Percentiles rank a stretch among this genome's conserved stretches.
Evolutionary conservation across 2,329 filamentous ascomycete species (phyloP).

Genomic region (Dactylellina cionopaga): DNA sequence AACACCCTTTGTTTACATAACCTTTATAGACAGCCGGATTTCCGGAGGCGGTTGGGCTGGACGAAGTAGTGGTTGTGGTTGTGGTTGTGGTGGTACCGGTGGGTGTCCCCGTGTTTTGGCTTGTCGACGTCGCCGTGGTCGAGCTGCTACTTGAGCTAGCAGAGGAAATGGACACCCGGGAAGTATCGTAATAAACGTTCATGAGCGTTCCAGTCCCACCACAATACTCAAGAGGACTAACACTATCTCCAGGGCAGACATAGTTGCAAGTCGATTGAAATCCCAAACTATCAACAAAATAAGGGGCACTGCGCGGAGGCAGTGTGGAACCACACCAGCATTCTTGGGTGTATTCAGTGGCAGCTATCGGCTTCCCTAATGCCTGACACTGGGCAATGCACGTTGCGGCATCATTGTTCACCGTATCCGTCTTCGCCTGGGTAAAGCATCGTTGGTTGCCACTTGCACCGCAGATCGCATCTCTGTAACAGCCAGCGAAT

Average conservation of each 20-base stretch:
- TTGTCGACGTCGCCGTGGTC: slow-evolving; percentile 2
- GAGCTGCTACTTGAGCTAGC: slow-evolving; percentile 58
- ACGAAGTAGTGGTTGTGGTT: slow-evolving; percentile 28
- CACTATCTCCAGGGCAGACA: slow-evolving; percentile 58
- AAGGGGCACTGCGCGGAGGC: slow-evolving; percentile 57
- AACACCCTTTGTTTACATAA: slow-evolving; percentile 10
- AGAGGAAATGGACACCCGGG: slow-evolving; percentile 58
- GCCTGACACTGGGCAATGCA: slow-evolving; percentile 64
- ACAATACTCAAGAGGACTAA: slow-evolving; percentile 65
- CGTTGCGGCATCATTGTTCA: slow-evolving; percentile 62
- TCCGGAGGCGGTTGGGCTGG: neutral
- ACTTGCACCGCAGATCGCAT: slow-evolving; percentile 66
- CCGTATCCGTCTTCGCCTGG: slow-evolving; percentile 62
- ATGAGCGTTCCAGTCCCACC: slow-evolving; percentile 64
- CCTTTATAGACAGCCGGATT: slow-evolving; percentile 10
- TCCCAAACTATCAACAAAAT: slow-evolving; percentile 43
- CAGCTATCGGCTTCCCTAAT: slow-evolving; percentile 62
- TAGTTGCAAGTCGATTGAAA: slow-evolving; percentile 60
- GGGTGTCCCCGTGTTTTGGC: slow-evolving; percentile 57
- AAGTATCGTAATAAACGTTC: slow-evolving; percentile 23
- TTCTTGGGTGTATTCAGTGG: slow-evolving; percentile 63
- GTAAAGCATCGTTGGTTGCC: slow-evolving; percentile 67
- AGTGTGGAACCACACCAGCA: slow-evolving; percentile 67
- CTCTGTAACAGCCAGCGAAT: slow-evolving; percentile 63
- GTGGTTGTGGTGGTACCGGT: slow-evolving; percentile 15